phyloP scores from a whole-genome alignment of 73 alveolate genomes.

The Tetrahymena malaccensis region DNA sequence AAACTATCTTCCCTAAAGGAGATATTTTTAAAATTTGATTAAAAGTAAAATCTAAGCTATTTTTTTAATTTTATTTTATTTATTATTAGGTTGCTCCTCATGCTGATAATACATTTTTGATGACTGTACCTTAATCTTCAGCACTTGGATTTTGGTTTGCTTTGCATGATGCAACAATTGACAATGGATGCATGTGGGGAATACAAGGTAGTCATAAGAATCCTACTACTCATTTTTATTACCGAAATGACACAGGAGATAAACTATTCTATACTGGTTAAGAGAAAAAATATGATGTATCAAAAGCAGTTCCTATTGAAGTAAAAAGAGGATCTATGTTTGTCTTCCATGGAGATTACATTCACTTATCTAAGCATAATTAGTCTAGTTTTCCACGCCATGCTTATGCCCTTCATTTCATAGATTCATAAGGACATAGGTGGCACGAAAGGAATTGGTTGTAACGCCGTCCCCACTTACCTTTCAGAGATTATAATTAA shows the following conservation, averaged over 20 bases:
- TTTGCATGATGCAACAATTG: conserved; percentile 54
- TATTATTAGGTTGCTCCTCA: conserved; percentile 40
- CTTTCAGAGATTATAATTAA: conserved; percentile 35
- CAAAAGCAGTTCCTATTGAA: conserved; percentile 61
- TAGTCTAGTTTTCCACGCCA: conserved; percentile 52
- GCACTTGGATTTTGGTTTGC: conserved; percentile 71
- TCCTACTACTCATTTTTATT: conserved; percentile 3
- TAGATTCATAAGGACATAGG: conserved; percentile 38
- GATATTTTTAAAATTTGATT: no score
- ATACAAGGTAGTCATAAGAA: conserved; percentile 54
- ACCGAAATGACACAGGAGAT: conserved; percentile 12
- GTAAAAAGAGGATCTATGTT: conserved; percentile 63
- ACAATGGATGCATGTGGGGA: conserved; percentile 67
- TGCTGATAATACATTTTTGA: conserved; percentile 52
- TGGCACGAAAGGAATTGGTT: conserved; percentile 67
- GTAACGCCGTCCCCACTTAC: conserved; percentile 51
- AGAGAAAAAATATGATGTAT: conserved; percentile 13
- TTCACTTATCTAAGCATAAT: conserved; percentile 63
- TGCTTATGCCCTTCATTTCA: conserved; percentile 78
- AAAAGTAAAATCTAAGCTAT: no score
- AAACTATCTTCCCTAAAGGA: no score
- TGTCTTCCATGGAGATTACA: conserved; percentile 62
- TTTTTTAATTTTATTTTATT: no score
- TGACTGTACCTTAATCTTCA: conserved; percentile 46
- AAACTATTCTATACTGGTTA: conserved; percentile 2